Evolutionary conservation across 1,139 yeast genomes (phyloP), one percentile per base, ranked within the genome.

Genomic region (Lodderomyces orthopsilosis): DNA sequence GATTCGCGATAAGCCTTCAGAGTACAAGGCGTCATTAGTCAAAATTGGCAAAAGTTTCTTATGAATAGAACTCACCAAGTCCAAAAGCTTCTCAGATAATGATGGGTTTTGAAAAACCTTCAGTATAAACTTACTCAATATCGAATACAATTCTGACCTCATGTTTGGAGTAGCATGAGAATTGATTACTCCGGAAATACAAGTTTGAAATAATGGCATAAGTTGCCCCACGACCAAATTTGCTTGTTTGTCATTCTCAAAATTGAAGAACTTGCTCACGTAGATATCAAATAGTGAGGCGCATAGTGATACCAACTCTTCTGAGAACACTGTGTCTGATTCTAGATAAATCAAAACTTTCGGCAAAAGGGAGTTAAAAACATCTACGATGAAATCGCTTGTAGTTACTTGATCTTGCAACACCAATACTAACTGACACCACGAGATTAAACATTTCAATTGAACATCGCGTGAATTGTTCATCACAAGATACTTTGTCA

Each of bases 1-100:
- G n/a, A 90, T 74, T 51, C 95, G 75, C 2, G 85, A 77, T 0
- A 85, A 68, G 0, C 94, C 94, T 52, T 86, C 95, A 1, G 94
- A 90, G 45, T 81, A 74, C 13, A 88, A 76, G 0, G 94, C 84
- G 63, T 93, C 98, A 49, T 80, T 81, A 55, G 89, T 82, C 27
- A 89, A 72, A 1, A 77, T 74, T 30, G 80, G 84, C 33, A 89
- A 68, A 48, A 88, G 66, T 49, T 77, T 75, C 36, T 77, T 81
- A 46, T 85, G 90, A 14, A 81, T 68, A 7, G 83, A 67, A 41
- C 79, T 74, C 38, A 89, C 65, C 23, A 79, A 75, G 13, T 70
- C 72, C 38, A 77, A 58, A 15, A 83, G 62, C 43, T 79, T 81
- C 10, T 66, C 64, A 5, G 78, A 61, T 26, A 75, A 59, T 2